These are phyloP conservation scores for Cercospora zeae-maydis DNA, from an alignment of 2,329 filamentous ascomycete species.

Conservation along the genomic window DNA sequence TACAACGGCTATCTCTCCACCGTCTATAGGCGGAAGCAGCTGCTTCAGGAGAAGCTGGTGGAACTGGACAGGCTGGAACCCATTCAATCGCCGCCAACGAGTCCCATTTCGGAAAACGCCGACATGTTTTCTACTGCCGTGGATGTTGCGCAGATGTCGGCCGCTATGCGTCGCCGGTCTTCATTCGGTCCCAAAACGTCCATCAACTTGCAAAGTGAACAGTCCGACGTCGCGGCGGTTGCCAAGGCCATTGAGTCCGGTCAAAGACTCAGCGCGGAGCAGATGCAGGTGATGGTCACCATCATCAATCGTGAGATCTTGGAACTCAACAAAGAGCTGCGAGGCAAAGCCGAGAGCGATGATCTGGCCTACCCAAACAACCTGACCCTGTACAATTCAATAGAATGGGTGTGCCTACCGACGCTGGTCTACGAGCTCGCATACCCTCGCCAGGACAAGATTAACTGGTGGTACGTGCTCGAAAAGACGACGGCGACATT, in stretches of 20 bases:
- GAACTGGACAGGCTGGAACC: conserved; percentile 56
- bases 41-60: conserved; percentile 51
- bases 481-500: conserved; percentile 70
- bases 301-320: conserved; percentile 66
- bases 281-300: conserved; percentile 61
- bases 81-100: conserved; percentile 37
- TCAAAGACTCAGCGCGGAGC: conserved; percentile 57
- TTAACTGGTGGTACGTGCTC: conserved; percentile 70
- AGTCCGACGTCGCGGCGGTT: conserved; percentile 58
- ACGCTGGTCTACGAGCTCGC: conserved; percentile 77
- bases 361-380: conserved; percentile 64
- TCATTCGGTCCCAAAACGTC: conserved; percentile 40
- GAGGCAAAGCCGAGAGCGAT: conserved; percentile 55
- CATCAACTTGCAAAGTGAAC: conserved; percentile 46
- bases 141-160: conserved; percentile 19
- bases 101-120: conserved; percentile 26
- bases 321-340: conserved; percentile 61
- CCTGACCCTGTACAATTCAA: conserved; percentile 54
- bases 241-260: conserved; percentile 60
- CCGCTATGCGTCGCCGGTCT: conserved; percentile 31
- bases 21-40: conserved; percentile 54
- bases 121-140: conserved; percentile 20
- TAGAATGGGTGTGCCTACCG: conserved; percentile 70
- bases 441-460: conserved; percentile 66
- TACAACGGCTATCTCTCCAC: conserved; percentile 65